Evolutionary conservation across 208 protist genomes (phyloP).

Genomic region (Tritrichomonas foetus): DNA sequence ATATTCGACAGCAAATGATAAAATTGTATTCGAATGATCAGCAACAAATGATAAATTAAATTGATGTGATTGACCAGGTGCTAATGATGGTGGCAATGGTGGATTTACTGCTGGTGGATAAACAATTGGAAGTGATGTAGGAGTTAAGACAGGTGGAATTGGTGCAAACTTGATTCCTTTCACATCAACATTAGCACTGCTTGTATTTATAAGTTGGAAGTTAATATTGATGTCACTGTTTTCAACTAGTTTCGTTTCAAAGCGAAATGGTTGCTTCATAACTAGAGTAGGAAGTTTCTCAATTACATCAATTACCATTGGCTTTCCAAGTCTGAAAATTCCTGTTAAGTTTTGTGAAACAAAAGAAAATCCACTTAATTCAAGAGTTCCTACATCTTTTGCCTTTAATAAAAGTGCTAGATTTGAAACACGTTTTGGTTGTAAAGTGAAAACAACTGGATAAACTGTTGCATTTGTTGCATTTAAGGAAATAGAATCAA

Average conservation of each 20-base stretch:
- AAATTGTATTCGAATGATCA: neutral
- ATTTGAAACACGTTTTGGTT: neutral
- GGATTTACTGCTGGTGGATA: slow-evolving; percentile 24
- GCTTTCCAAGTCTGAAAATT: neutral
- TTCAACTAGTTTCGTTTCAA: neutral
- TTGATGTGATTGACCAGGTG: neutral
- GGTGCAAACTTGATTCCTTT: neutral
- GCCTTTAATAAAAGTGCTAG: neutral
- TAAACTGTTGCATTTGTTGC: neutral
- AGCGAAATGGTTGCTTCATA: neutral
- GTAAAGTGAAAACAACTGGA: neutral
- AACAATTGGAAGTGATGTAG: neutral
- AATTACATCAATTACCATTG: neutral
- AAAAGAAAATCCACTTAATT: neutral
- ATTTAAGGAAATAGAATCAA: neutral
- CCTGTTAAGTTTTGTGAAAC: neutral
- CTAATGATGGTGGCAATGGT: neutral
- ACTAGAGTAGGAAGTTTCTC: neutral
- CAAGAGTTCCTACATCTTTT: neutral
- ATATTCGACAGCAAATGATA: neutral
- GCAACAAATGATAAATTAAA: neutral
- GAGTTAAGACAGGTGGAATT: neutral
- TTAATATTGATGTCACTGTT: neutral
- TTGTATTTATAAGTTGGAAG: neutral
- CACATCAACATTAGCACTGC: neutral